Conservation (phyloP, 495 filamentous ascomycete genomes). For the Podospora pseudopauciseta region DNA sequence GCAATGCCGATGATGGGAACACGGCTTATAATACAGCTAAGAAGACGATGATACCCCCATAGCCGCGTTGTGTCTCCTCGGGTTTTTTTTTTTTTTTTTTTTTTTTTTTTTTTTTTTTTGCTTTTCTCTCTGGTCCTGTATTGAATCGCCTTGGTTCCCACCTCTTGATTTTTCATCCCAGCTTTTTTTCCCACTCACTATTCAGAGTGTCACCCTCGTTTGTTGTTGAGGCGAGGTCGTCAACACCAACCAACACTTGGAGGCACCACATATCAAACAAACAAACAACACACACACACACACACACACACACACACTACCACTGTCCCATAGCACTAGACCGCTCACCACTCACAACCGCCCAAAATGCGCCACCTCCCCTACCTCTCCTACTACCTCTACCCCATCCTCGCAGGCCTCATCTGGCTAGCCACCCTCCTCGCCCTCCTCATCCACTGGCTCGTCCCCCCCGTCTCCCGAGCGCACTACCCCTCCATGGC, state of each 20-base stretch:
- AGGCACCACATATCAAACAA: neutral
- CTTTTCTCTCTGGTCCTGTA: neutral
- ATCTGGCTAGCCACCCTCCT: constrained; percentile 72
- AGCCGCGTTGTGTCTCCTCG: neutral
- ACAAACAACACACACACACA: neutral
- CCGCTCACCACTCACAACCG: neutral
- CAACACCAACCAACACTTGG: neutral
- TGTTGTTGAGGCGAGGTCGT: neutral
- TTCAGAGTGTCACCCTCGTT: neutral
- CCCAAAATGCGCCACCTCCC: constrained; percentile 2
- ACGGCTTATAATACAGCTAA: neutral
- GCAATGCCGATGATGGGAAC: neutral
- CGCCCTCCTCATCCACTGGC: constrained; percentile 59
- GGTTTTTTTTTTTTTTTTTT: no score
- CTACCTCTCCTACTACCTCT: constrained; percentile 58
- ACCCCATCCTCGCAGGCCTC: constrained; percentile 73
- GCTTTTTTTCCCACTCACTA: neutral
- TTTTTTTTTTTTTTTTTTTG: neutral
- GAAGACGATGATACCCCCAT: neutral
- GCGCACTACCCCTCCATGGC: constrained; percentile 66
- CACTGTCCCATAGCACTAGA: neutral
- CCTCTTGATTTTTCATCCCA: neutral
- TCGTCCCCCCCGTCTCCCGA: constrained; percentile 49
- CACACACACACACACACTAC: no score
- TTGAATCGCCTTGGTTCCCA: neutral